Evolutionary conservation across 768 basidiomycete species (phyloP).

Genomic region (Brasilioporus rufonigricans): DNA sequence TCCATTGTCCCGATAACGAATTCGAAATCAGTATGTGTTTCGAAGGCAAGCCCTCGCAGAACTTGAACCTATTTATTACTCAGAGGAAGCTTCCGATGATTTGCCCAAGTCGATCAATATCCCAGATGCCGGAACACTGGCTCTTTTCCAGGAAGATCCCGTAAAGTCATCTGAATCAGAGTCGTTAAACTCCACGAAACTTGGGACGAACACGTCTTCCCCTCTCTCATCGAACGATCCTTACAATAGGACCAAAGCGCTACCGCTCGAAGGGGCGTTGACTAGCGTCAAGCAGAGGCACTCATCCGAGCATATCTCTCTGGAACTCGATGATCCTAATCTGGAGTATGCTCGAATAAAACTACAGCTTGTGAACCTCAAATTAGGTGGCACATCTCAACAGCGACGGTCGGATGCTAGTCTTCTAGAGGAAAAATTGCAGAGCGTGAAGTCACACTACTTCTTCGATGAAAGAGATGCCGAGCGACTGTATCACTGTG

Average conservation of each 20-base stretch:
- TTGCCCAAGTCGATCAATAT: constrained; percentile 2
- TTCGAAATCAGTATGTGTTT: constrained; percentile 36
- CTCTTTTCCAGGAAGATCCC: background rate
- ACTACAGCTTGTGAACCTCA: constrained; percentile 50
- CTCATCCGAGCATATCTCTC: constrained; percentile 32
- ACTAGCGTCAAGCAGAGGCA: constrained; percentile 4
- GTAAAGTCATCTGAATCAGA: background rate
- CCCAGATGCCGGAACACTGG: constrained; percentile 2
- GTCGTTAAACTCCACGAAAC: constrained; percentile 19
- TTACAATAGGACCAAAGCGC: background rate
- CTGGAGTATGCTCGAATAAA: constrained; percentile 61
- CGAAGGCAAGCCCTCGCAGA: background rate
- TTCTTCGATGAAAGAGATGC: constrained; percentile 73
- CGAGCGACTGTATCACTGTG: constrained; percentile 50
- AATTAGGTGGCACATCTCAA: constrained; percentile 30
- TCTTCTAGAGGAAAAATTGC: constrained; percentile 45
- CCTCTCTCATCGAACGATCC: constrained; percentile 35
- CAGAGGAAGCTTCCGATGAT: constrained; percentile 16
- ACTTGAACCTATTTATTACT: constrained; percentile 1
- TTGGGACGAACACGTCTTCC: constrained; percentile 40
- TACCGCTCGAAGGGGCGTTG: constrained; percentile 1
- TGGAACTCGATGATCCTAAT: constrained; percentile 55
- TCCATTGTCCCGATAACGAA: constrained; percentile 63
- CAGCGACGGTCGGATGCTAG: constrained; percentile 29
- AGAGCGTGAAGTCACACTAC: constrained; percentile 53